Conservation (phyloP, 108 stramenopile species). For the Cylindrotheca closterium region DNA sequence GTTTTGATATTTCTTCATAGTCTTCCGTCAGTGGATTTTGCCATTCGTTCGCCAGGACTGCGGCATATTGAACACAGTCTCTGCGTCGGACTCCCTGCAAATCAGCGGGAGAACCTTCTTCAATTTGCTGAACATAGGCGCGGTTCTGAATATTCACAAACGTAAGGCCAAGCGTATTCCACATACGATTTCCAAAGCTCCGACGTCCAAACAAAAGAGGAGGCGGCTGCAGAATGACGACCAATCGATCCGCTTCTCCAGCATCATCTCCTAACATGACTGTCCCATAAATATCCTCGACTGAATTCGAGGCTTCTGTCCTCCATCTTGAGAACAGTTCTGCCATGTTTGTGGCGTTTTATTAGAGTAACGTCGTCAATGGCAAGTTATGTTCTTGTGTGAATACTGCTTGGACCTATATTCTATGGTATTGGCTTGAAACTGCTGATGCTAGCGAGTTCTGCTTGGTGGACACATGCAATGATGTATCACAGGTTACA, state of each 20-base stretch:
- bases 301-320: conserved; percentile 44
- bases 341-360: no score
- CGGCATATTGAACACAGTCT: conserved; percentile 81
- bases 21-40: conserved; percentile 14
- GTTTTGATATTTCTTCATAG: conserved; percentile 28
- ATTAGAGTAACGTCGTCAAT: no score
- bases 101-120: conserved; percentile 42
- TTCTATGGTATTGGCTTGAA: no score
- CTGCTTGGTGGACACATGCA: no score
- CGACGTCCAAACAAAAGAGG: neutral
- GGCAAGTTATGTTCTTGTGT: no score
- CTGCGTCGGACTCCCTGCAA: conserved; percentile 57
- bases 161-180: neutral
- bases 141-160: conserved; percentile 78
- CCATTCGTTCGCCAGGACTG: conserved; percentile 49
- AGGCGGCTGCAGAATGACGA: conserved; percentile 54
- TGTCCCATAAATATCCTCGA: conserved; percentile 70
- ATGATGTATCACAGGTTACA: no score
- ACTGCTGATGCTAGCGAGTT: no score
- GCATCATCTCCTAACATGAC: conserved; percentile 79
- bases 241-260: conserved; percentile 60
- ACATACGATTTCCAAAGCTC: neutral
- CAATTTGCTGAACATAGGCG: conserved; percentile 73
- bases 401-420: no score
- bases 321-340: conserved; percentile 9